Percentiles rank a stretch among this genome's conserved stretches.
Conservation (phyloP, 768 basidiomycete species). For the Albatrellus ellisii region DNA sequence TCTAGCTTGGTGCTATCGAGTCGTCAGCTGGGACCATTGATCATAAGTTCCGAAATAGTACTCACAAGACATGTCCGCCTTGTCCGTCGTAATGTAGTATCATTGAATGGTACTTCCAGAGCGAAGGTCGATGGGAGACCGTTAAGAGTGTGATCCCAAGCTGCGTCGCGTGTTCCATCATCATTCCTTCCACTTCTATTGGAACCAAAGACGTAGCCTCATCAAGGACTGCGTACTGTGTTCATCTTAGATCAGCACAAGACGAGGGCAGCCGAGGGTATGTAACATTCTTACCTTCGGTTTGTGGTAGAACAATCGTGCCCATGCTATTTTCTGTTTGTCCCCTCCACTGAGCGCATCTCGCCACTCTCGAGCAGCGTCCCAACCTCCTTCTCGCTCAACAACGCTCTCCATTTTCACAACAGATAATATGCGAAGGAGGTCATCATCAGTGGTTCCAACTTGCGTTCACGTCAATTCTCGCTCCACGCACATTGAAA, state of each 20-base stretch:
- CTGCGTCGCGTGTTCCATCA: slow-evolving; percentile 87
- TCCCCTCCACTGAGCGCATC: slow-evolving; percentile 91
- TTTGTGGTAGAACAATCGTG: slow-evolving; percentile 86
- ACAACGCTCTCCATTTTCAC: slow-evolving; percentile 83
- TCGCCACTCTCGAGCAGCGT: slow-evolving; percentile 80
- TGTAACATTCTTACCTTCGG: slow-evolving; percentile 51
- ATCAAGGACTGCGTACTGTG: slow-evolving; percentile 88
- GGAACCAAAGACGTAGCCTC: slow-evolving; percentile 95
- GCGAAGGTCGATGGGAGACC: slow-evolving; percentile 86
- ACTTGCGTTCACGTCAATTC: slow-evolving; percentile 26
- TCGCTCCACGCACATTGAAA: neutral
- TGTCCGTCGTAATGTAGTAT: slow-evolving; percentile 90
- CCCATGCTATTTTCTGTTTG: slow-evolving; percentile 97
- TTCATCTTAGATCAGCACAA: slow-evolving; percentile 3
- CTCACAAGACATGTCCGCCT: slow-evolving; percentile 91
- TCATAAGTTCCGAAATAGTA: slow-evolving; percentile 8
- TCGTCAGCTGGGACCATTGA: neutral
- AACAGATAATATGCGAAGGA: slow-evolving; percentile 55
- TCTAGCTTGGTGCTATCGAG: slow-evolving; percentile 67
- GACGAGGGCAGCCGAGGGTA: neutral
- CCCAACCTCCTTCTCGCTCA: slow-evolving; percentile 96
- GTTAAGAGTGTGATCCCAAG: slow-evolving; percentile 88
- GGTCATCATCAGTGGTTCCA: slow-evolving; percentile 60
- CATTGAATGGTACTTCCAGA: slow-evolving; percentile 87
- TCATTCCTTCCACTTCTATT: slow-evolving; percentile 79